Base-by-base conservation (phyloP, 345 rosid genomes). In the Acer negundo region DNA sequence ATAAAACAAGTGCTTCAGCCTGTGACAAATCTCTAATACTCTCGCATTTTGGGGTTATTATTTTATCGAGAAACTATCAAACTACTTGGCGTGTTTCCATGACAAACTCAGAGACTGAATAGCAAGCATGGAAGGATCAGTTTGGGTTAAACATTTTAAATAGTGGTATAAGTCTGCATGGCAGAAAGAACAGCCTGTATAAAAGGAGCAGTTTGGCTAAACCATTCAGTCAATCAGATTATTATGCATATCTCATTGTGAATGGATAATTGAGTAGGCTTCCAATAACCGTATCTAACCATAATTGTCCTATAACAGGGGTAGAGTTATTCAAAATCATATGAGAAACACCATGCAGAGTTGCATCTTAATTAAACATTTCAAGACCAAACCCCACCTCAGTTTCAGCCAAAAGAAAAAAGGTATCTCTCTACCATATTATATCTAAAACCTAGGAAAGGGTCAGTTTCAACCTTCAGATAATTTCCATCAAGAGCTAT, bases 401-500 rank as follows among this genome's bases (percentile, higher is more conserved):
- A 58, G 62, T 58, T 22, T 24, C 63, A 59, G 12, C n/a, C 13
- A 4, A 20, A 59, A 62, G 58, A 19, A 58, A 58, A 62, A 42
- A 42, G 59, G 8, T 42, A 69, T 42, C 58, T 31, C 16, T 19
- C 16, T 19, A 1, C 58, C 40, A 73, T 4, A 64, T 69, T 62
- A 56, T 62, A 75, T 24, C 28, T 13, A 63, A 31, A 62, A 10
- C 17, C 5, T 38, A 47, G 38, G 38, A 71, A 38, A 55, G 46
- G 7, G 38, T 63, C 19, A 42, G 74, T 72, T 51, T 16, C 31
- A 81, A 96, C 99, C 99, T 96, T 96, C 67, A 82, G 74, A 87
- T 94, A 96, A 75, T 84, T 94, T 75, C 87, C 87, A 87, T 94
- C 93, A 62, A 96, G 94, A 79, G 99, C 98, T 76, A 92, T 90